Evolutionary conservation across 2,329 filamentous ascomycete genomes (phyloP), one percentile per base, ranked within the genome.

Genomic region (Phialophora verrucosa): DNA sequence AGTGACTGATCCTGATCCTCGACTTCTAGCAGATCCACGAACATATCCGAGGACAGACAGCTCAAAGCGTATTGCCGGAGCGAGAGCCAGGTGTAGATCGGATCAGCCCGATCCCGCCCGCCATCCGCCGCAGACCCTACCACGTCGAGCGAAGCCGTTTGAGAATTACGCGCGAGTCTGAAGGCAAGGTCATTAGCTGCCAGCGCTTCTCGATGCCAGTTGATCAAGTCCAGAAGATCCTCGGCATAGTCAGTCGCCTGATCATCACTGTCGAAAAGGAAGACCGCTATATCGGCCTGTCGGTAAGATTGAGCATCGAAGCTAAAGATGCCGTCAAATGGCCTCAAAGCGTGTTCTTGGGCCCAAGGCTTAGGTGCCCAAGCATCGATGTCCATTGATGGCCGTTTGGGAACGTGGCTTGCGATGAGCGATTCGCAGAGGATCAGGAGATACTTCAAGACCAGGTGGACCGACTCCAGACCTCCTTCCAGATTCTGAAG

Each of bases 351-450:
- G 25, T 42, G n/a, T 17, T 63, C 64, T 54, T 66, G 44, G 23
- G 54, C 12, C 64, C 64, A 66, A 17, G 54, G 20, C 50, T 51
- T 44, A 12, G 64, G 64, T n/a, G 64, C 54, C 64, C 64, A 66
- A n/a, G 31, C 10, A 14, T 54, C 55, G 11, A 66, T 4, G 32
- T 63, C 64, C 25, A 66, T 47, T 8, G 60, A 54, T 20, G 64
- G 55, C 25, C 64, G 51, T 50, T 31, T 66, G 32, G 64, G 60
- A 27, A 55, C 54, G 35, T 66, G 64, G 47, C 47, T 56, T n/a
- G 64, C 42, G 11, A 59, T 60, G 14, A 66, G 64, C 25, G 54
- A 62, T 27, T 63, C 60, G 32, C 44, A 59, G 8, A 66, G 44
- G 29, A 66, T 63, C 23, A 66, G 14, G 42, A 63, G 55, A 29